These are phyloP conservation scores for Erysimum cheiranthoides DNA, from an alignment of 345 rosid species.

Conservation along the genomic window DNA sequence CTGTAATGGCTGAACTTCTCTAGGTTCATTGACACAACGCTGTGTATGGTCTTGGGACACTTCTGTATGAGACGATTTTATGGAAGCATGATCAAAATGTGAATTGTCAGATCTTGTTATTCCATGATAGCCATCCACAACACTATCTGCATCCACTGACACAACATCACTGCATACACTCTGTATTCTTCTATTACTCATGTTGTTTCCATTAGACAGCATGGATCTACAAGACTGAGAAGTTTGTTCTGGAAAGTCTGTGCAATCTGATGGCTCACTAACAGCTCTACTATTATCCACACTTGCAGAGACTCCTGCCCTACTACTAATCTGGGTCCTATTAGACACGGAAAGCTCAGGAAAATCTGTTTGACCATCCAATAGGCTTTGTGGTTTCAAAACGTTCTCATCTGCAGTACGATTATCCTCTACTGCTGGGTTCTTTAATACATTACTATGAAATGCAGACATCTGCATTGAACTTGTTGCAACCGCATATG, in stretches of 20 bases:
- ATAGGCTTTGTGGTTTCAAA: slow-evolving; percentile 41
- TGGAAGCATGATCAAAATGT: slow-evolving; percentile 47
- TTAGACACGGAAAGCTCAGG: slow-evolving; percentile 46
- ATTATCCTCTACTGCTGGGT: slow-evolving; percentile 46
- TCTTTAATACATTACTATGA: slow-evolving; percentile 47
- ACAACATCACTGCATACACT: slow-evolving; percentile 44
- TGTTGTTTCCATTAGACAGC: slow-evolving; percentile 32
- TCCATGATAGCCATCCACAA: slow-evolving; percentile 46
- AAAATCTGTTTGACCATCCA: slow-evolving; percentile 42
- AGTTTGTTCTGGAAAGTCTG: slow-evolving; percentile 38
- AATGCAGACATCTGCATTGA: slow-evolving; percentile 44
- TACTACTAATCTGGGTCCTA: slow-evolving; percentile 41
- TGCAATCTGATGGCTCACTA: slow-evolving; percentile 40
- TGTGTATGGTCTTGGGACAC: slow-evolving; percentile 41
- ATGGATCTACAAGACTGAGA: slow-evolving; percentile 32
- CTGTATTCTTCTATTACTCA: slow-evolving; percentile 41
- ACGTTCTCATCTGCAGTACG: slow-evolving; percentile 38
- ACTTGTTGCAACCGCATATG: slow-evolving; percentile 48
- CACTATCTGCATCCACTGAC: slow-evolving; percentile 54
- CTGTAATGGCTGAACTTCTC: slow-evolving; percentile 45
- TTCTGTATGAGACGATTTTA: slow-evolving; percentile 48
- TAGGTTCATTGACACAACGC: slow-evolving; percentile 40
- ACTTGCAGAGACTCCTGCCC: slow-evolving; percentile 41
- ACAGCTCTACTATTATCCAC: slow-evolving; percentile 44
- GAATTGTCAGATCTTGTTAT: slow-evolving; percentile 44